phyloP scores from a whole-genome alignment of 768 basidiomycete species.

The Sporobolomyces roseus region DNA sequence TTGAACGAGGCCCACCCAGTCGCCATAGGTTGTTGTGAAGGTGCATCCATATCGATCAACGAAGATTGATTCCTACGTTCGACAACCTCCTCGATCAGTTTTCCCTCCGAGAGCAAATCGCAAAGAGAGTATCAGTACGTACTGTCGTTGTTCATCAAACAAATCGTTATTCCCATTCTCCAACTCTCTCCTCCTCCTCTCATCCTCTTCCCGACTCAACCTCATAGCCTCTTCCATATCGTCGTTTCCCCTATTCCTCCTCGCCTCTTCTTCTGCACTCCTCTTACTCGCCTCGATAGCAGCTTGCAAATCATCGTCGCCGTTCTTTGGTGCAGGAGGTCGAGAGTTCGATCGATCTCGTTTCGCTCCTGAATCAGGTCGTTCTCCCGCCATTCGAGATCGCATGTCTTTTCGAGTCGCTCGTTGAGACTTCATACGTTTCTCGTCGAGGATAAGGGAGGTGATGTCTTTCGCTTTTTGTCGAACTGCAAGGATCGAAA shows the following conservation, averaged over 20 bases:
- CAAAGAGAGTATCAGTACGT: constrained; percentile 28
- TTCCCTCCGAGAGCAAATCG: too few species aligned
- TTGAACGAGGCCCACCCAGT: constrained; percentile 77
- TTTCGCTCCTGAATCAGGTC: constrained; percentile 50
- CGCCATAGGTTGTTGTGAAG: constrained; percentile 56
- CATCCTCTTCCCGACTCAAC: constrained; percentile 87
- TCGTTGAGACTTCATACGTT: constrained; percentile 78
- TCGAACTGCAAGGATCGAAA: constrained; percentile 55
- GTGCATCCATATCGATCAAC: constrained; percentile 49
- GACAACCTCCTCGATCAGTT: too few species aligned
- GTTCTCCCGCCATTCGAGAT: constrained; percentile 69
- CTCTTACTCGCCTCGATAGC: constrained; percentile 90
- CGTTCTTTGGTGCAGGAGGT: constrained; percentile 46
- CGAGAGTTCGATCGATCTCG: constrained; percentile 27
- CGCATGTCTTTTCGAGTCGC: constrained; percentile 82
- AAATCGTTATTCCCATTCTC: constrained; percentile 68
- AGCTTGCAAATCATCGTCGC: constrained; percentile 75
- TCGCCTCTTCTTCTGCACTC: constrained; percentile 65
- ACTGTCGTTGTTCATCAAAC: constrained; percentile 86
- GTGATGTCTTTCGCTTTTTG: constrained; percentile 99
- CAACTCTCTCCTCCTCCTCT: constrained; percentile 63
- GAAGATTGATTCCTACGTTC: too few species aligned
- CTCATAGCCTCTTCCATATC: constrained; percentile 77
- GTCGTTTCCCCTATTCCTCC: constrained; percentile 58
- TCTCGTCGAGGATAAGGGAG: constrained; percentile 80